These are phyloP conservation scores for Paspalum vaginatum DNA, from an alignment of 176 grass and related monocot species.

Conservation along the genomic window DNA sequence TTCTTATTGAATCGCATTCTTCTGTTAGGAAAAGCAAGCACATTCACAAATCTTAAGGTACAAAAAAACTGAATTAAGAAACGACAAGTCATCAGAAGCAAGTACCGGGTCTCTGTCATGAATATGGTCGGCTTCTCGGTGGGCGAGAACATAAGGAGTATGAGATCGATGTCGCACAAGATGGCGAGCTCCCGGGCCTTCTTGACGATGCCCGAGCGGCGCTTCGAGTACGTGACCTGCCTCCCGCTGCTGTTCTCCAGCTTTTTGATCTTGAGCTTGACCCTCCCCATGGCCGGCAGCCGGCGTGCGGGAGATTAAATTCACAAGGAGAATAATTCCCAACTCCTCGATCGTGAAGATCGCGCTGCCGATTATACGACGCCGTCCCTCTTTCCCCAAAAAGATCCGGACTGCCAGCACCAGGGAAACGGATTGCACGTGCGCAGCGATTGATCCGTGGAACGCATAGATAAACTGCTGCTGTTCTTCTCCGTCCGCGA, in stretches of 20 bases:
- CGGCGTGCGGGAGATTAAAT: too few species aligned
- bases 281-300: constrained; percentile 60
- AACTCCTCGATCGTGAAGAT: not conserved
- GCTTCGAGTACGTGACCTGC: constrained; percentile 73
- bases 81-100: too few species aligned
- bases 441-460: not conserved
- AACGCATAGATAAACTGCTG: not conserved
- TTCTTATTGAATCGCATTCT: too few species aligned
- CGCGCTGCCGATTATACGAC: not conserved
- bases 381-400: not conserved
- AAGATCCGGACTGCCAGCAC: not conserved
- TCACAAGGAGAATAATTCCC: too few species aligned
- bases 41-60: too few species aligned
- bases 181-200: constrained; percentile 80
- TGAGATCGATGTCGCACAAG: constrained; percentile 69
- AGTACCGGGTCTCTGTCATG: constrained; percentile 52
- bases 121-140: constrained; percentile 62
- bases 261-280: constrained; percentile 82
- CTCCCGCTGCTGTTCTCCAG: constrained; percentile 59
- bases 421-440: not conserved
- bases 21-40: too few species aligned
- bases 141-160: constrained; percentile 78
- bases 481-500: not conserved
- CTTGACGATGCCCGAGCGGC: constrained; percentile 68
- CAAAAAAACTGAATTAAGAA: too few species aligned